Base-by-base conservation (phyloP, 2,329 filamentous ascomycete species). In the Phialemoniopsis sp. region DNA sequence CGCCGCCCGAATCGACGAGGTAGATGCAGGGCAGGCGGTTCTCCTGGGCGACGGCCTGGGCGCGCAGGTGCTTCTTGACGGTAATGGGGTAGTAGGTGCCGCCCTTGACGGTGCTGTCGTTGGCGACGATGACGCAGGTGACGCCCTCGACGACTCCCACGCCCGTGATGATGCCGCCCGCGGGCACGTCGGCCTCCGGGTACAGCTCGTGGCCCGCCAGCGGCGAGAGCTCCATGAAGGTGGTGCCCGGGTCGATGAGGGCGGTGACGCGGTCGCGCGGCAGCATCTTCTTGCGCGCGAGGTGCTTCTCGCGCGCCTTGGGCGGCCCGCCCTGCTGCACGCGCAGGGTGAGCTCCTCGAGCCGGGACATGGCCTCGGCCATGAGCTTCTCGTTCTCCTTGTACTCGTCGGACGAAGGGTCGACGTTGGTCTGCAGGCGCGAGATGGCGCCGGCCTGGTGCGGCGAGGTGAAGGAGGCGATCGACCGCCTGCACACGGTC, bases 1-100 rank as follows among this genome's bases (percentile, higher is more conserved):
- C 93, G 47, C 91, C 91, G 34, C 93, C 91, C 5, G 89, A 95
- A 60, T 98, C 91, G 41, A 97, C 93, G 17, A 98, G 76, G 65
- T 97, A 98, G 59, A 98, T 87, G 63, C 91, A 97, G 80, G 79
- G 79, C 31, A 83, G 62, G 33, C 76, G 83, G 62, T 97, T 97
- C 60, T 97, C 88, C 48, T 87, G 80, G 0, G 91, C 91, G 47
- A 97, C 86, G 19, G 86, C 82, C 63, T 98, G 93, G 5, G 91
- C 91, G 46, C 91, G 80, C 13, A 97, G 72, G 62, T 97, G 93
- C 72, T 98, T 98, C 71, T 96, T 96, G 43, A 97, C 88, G 0
- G 91, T 98, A 52, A 97, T 89, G 2, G 91, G 91, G 58, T 91
- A 97, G 66, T 98, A 98, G 2, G 91, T 95, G 17, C 91, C 91